phyloP scores from a whole-genome alignment of 768 basidiomycete species.

The Naganishia friedmannii region DNA sequence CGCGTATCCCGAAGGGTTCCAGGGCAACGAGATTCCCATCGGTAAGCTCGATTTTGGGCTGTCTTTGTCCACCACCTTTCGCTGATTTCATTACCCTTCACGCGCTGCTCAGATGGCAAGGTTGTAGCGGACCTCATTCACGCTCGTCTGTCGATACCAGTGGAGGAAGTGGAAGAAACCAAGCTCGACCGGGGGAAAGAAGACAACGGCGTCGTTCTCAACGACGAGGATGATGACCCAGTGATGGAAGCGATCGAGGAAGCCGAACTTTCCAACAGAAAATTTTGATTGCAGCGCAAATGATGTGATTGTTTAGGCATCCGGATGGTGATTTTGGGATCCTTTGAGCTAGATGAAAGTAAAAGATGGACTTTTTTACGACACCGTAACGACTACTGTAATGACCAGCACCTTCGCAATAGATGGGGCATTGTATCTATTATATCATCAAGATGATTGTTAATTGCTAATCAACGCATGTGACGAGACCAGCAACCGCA shows the following conservation, averaged over 20 bases:
- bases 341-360: not conserved
- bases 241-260: constrained; percentile 26
- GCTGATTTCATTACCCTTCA: not conserved
- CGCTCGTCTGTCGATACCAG: constrained; percentile 30
- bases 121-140: constrained; percentile 32
- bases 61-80: not conserved
- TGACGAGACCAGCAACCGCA: too few species aligned
- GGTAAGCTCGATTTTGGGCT: constrained; percentile 54
- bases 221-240: constrained; percentile 31
- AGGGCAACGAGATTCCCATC: constrained; percentile 82
- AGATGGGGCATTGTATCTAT: constrained; percentile 17
- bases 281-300: not conserved
- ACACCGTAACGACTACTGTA: not conserved
- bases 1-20: constrained; percentile 82
- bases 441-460: not conserved
- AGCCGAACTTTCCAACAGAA: constrained; percentile 16
- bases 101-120: constrained; percentile 28
- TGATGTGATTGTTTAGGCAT: not conserved
- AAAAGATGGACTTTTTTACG: constrained; percentile 13
- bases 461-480: not conserved
- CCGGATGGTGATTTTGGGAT: not conserved
- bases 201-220: not conserved
- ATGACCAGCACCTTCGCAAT: not conserved
- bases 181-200: not conserved
- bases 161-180: constrained; percentile 23